A percentile compares a stretch with the other conserved stretches of the same genome.
Conservation (phyloP, 495 filamentous ascomycete genomes). For the Saxophila tyrrhenica region DNA sequence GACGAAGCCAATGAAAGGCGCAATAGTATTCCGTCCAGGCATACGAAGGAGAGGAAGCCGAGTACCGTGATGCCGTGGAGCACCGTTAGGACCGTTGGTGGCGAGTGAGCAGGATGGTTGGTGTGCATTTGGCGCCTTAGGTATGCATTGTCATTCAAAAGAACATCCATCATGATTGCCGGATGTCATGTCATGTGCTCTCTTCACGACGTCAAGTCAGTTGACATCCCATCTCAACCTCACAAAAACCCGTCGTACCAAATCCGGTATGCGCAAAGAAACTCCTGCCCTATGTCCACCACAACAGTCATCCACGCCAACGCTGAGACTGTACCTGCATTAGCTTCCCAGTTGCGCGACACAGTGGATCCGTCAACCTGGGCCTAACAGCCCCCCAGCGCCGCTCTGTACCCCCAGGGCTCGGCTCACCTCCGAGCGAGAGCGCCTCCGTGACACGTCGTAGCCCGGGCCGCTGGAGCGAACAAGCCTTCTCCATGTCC, state of each 20-base stretch:
- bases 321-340: conserved; percentile 14
- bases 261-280: background rate
- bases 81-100: background rate
- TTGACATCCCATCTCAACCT: no score
- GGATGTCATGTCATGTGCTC: no score
- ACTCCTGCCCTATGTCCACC: background rate
- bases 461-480: conserved; percentile 1
- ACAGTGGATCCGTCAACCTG: background rate
- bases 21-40: background rate
- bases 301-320: background rate
- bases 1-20: background rate
- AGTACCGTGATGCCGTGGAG: conserved; percentile 1
- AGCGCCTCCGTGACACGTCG: conserved; percentile 7
- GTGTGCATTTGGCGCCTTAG: no score
- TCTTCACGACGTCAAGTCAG: no score
- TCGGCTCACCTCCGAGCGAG: conserved; percentile 1
- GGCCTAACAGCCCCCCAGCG: conserved; percentile 3
- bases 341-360: conserved; percentile 12
- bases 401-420: background rate
- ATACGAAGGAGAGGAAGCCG: background rate
- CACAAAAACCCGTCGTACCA: no score
- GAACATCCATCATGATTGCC: no score
- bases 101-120: no score
- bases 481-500: background rate
- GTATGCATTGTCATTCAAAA: no score